phyloP scores from a whole-genome alignment of 768 basidiomycete genomes.

The Mycena rosella region DNA sequence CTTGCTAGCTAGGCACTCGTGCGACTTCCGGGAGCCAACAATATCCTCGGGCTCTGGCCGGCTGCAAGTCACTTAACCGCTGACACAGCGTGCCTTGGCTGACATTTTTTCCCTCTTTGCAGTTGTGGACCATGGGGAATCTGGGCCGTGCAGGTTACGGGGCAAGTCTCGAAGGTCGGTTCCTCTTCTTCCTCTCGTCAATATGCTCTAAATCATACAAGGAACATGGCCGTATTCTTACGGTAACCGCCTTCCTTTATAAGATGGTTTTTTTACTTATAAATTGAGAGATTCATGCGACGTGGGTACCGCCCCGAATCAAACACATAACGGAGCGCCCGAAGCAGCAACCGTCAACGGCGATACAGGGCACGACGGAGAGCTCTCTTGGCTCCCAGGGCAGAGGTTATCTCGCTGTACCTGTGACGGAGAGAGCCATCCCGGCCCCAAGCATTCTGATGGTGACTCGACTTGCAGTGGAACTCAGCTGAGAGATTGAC shows the following conservation, averaged over 20 bases:
- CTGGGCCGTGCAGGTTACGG: slow-evolving; percentile 94
- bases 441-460: slow-evolving; percentile 85
- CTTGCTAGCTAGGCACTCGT: slow-evolving; percentile 49
- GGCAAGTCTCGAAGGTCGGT: slow-evolving; percentile 71
- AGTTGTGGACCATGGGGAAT: slow-evolving; percentile 84
- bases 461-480: no score
- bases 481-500: no score
- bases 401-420: slow-evolving; percentile 92
- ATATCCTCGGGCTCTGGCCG: slow-evolving; percentile 81
- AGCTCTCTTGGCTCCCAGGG: slow-evolving; percentile 87
- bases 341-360: slow-evolving; percentile 70
- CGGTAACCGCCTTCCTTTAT: neutral
- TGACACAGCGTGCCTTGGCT: neutral
- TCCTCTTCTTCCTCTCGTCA: no score
- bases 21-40: slow-evolving; percentile 73
- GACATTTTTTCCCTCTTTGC: neutral
- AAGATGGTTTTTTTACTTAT: slow-evolving; percentile 63
- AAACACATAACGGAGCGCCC: slow-evolving; percentile 75
- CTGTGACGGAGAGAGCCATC: slow-evolving; percentile 88
- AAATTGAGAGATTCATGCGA: slow-evolving; percentile 89
- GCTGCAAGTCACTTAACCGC: slow-evolving; percentile 51
- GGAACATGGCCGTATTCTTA: slow-evolving; percentile 64
- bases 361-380: slow-evolving; percentile 62
- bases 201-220: no score
- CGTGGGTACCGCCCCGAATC: slow-evolving; percentile 90